Percentiles rank a stretch among this genome's conserved stretches.
Conservation (phyloP, 371 early-diverging fungal genomes). For the Hamiltosporidium magnivora region DNA sequence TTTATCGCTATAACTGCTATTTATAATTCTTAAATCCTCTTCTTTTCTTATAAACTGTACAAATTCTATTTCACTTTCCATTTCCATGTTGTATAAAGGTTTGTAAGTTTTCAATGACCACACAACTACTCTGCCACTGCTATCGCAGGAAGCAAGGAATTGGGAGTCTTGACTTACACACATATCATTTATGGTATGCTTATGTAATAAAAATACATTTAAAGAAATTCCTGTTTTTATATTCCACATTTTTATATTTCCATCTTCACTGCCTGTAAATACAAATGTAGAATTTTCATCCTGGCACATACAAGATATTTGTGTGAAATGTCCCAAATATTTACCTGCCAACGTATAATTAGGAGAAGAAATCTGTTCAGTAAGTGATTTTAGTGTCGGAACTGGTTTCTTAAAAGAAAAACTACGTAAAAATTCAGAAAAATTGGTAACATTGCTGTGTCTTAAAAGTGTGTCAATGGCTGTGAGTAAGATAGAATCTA, state of each 20-base stretch:
- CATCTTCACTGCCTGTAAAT: conserved; percentile 53
- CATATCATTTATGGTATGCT: conserved; percentile 43
- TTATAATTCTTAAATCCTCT: conserved; percentile 7
- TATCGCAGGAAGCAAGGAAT: conserved; percentile 49
- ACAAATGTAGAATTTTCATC: conserved; percentile 41
- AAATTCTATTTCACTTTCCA: conserved; percentile 37
- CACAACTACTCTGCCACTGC: conserved; percentile 30
- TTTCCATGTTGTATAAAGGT: conserved; percentile 3
- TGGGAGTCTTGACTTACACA: conserved; percentile 35
- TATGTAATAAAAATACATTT: conserved; percentile 37
- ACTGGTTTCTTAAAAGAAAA: no score
- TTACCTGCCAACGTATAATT: conserved; percentile 12
- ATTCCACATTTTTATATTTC: conserved; percentile 52
- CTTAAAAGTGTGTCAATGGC: no score
- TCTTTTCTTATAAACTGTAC: conserved; percentile 35
- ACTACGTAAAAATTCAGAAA: no score
- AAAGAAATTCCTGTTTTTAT: conserved; percentile 33
- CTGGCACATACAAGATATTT: conserved; percentile 43
- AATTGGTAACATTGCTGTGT: no score
- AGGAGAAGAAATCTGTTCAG: background rate
- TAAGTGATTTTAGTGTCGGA: no score
- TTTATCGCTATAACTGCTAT: no score
- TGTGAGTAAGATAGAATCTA: no score
- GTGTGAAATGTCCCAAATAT: conserved; percentile 45
- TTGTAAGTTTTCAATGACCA: conserved; percentile 27